These are phyloP conservation scores for Suhomyces bribrorum DNA, from an alignment of 1,139 yeast species.

Conservation along the genomic window DNA sequence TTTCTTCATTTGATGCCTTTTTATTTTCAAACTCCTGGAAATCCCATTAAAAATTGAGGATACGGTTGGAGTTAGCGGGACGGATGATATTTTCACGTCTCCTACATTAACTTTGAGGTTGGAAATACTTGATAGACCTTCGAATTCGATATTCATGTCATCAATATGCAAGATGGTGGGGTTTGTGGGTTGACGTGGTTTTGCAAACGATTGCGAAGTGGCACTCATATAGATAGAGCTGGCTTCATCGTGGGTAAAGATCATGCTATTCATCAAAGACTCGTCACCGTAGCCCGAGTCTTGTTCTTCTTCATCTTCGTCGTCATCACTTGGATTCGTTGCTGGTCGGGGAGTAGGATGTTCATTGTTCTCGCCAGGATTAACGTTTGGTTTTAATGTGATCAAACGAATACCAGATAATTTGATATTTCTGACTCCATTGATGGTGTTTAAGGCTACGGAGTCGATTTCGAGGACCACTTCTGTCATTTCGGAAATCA, in stretches of 20 bases:
- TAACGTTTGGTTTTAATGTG: slow-evolving; percentile 40
- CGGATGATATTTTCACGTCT: slow-evolving; percentile 43
- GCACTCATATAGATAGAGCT: slow-evolving; percentile 86
- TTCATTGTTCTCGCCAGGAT: slow-evolving; percentile 30
- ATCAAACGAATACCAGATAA: slow-evolving; percentile 40
- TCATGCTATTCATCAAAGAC: slow-evolving; percentile 58
- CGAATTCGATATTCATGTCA: slow-evolving; percentile 42
- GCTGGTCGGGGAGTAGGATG: slow-evolving; percentile 7
- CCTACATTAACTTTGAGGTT: slow-evolving; percentile 52
- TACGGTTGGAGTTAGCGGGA: slow-evolving; percentile 39
- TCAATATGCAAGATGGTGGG: slow-evolving; percentile 35
- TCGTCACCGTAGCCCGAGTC: slow-evolving; percentile 40
- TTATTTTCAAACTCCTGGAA: slow-evolving; percentile 33
- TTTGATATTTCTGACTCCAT: slow-evolving; percentile 48
- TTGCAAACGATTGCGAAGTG: slow-evolving; percentile 45
- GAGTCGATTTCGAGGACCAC: slow-evolving; percentile 45
- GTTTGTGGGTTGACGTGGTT: slow-evolving; percentile 14
- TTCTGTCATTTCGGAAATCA: slow-evolving; percentile 53
- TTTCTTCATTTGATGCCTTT: slow-evolving; percentile 33
- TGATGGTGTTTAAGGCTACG: slow-evolving; percentile 41
- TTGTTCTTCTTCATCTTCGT: slow-evolving; percentile 25
- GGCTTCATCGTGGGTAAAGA: slow-evolving; percentile 69
- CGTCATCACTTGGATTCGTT: slow-evolving; percentile 18
- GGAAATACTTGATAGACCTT: slow-evolving; percentile 51
- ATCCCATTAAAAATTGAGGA: slow-evolving; percentile 34